Percentiles rank a stretch among this genome's conserved stretches.
Evolutionary conservation across 441 rosid species (phyloP).

Genomic region (Biscutella laevigata): DNA sequence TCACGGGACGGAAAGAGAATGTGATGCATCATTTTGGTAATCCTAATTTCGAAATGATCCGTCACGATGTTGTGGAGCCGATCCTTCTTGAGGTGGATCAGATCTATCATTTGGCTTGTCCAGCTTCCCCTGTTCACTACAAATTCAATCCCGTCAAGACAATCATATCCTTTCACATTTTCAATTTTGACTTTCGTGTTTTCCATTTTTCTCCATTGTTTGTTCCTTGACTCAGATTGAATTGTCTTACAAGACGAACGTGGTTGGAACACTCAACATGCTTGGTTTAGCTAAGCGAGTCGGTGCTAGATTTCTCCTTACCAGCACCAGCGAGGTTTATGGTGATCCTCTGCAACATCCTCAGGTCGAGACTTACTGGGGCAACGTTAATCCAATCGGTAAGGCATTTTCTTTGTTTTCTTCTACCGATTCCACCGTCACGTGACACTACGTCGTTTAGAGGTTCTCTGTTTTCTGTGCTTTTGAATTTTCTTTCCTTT

Average conservation of each 20-base stretch:
- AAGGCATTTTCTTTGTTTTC: too few species aligned
- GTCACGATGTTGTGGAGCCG: constrained; percentile 71
- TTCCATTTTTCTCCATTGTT: not conserved
- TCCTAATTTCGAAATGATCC: constrained; percentile 62
- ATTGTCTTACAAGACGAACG: constrained; percentile 60
- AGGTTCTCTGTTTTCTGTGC: too few species aligned
- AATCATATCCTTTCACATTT: constrained; percentile 79
- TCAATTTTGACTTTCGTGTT: too few species aligned
- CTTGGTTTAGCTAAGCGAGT: constrained; percentile 68
- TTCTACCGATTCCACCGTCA: too few species aligned
- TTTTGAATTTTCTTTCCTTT: not conserved
- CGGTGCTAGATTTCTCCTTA: constrained; percentile 66
- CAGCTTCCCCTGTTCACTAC: constrained; percentile 91
- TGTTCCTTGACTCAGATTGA: constrained; percentile 26
- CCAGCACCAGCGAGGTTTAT: constrained; percentile 76
- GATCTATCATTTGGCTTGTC: constrained; percentile 76
- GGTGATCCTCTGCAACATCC: constrained; percentile 85
- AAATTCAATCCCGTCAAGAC: constrained; percentile 85
- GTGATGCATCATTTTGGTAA: constrained; percentile 69
- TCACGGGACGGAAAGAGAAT: constrained; percentile 72
- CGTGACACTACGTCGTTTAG: constrained; percentile 12
- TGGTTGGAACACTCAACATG: constrained; percentile 76
- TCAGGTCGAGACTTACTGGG: constrained; percentile 78
- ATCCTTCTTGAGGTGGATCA: constrained; percentile 64
- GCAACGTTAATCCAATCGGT: constrained; percentile 83